A percentile compares a stretch with the other conserved stretches of the same genome.
phyloP scores from a whole-genome alignment of 1,284 basidiomycete genomes.

The Amylostereum chailletii region DNA sequence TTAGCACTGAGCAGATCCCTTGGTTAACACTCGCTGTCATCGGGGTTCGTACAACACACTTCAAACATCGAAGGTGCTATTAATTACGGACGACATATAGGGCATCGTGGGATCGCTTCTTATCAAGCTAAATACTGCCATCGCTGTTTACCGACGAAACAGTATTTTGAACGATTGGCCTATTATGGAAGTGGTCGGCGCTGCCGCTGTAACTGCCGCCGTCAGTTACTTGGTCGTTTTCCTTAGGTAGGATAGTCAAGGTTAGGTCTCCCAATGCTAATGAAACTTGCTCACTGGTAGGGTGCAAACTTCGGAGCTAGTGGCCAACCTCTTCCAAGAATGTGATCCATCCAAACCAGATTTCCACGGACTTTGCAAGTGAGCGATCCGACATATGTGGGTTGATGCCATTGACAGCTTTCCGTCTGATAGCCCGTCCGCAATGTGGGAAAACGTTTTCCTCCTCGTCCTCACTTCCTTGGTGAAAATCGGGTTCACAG shows the following conservation, averaged over 20 bases:
- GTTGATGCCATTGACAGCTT: background rate
- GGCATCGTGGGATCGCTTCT: constrained; percentile 56
- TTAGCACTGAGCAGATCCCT: constrained; percentile 37
- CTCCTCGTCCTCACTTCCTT: constrained; percentile 51
- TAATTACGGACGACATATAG: constrained; percentile 21
- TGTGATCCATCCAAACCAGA: constrained; percentile 58
- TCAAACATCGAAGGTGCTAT: background rate
- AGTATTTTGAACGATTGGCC: constrained; percentile 53
- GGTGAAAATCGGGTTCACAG: constrained; percentile 54
- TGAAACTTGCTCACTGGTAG: constrained; percentile 20
- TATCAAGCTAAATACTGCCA: constrained; percentile 56
- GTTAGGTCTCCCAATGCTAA: constrained; percentile 16
- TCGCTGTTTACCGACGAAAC: constrained; percentile 51
- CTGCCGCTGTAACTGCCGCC: constrained; percentile 56
- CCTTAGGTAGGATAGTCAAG: constrained; percentile 29
- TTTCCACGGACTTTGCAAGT: constrained; percentile 73
- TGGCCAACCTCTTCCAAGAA: constrained; percentile 66
- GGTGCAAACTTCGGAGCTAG: constrained; percentile 62
- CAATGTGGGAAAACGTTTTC: constrained; percentile 59
- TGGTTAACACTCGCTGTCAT: constrained; percentile 54
- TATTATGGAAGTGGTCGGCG: constrained; percentile 53
- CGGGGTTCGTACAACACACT: constrained; percentile 32
- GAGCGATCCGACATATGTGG: constrained; percentile 16
- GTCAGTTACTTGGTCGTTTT: constrained; percentile 60
- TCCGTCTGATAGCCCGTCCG: constrained; percentile 39